Base-by-base conservation (phyloP, 176 grass and related monocot genomes). In the Musa acuminata region DNA sequence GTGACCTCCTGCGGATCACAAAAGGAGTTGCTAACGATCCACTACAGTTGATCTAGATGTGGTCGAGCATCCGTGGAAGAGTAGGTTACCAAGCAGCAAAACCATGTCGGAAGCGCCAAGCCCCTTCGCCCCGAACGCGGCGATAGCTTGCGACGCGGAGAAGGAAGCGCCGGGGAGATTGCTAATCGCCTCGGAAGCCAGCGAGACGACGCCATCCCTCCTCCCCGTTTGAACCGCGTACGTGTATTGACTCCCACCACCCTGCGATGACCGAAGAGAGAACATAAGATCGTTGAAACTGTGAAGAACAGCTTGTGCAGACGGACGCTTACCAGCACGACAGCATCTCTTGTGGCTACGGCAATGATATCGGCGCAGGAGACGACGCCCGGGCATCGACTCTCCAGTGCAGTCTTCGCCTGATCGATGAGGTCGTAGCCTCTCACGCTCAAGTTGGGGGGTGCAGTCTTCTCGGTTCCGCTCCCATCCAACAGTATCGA, bases 371-470 rank as follows among this genome's bases (percentile, higher is more conserved):
- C 90, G 1, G 84, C 66, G 49, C 90, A 92, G 58, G 87, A 92
- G 76, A 92, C 86, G 13, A 92, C 81, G 53, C 90, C 84, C 0
- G 90, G 87, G 79, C 90, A 92, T 6, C 17, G 54, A 0, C 2
- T 8, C 86, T 96, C 93, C 9, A 96, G 75, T 10, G 66, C 13
- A 6, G 29, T 13, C 74, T 96, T 96, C 53, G 84, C 51, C 82
- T 92, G 80, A 77, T 92, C 93, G 79, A 96, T 83, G 12, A 86
- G 52, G 77, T 92, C 93, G 81, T 86, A 96, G 8, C 87, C 93
- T 63, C 88, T 82, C 73, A 96, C 72, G 50, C 70, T 85, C 65
- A 13, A 77, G 78, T 92, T 96, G 53, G 91, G 77, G 53, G 48
- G 17, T 14, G 89, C 93, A 76, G 87, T 92, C 79, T 96, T 96